These are phyloP conservation scores for Neopestalotiopsis clavispora DNA, from an alignment of 2,329 filamentous ascomycete species.

Conservation along the genomic window DNA sequence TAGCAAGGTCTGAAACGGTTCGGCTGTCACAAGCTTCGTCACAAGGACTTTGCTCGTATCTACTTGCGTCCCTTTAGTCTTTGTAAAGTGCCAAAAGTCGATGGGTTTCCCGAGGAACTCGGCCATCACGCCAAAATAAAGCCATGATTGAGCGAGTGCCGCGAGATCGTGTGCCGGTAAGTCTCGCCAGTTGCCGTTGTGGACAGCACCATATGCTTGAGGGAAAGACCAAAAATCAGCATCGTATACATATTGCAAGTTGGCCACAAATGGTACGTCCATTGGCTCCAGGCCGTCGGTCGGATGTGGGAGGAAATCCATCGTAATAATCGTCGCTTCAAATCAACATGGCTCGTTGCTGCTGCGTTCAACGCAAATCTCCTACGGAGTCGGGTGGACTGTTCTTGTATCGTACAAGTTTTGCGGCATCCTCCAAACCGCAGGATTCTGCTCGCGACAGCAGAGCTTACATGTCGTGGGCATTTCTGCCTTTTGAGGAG, in stretches of 20 bases:
- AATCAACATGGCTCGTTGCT: not conserved
- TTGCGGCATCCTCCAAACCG: not conserved
- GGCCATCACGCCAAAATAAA: not conserved
- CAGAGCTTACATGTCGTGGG: not conserved
- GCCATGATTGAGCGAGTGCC: not conserved
- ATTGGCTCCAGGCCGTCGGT: not conserved
- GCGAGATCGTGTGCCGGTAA: not conserved
- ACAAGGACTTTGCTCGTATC: not conserved
- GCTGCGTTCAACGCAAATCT: not conserved
- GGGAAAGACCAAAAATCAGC: not conserved
- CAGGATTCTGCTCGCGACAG: not conserved
- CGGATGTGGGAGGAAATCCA: not conserved
- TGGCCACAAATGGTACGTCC: not conserved
- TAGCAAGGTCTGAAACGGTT: not conserved
- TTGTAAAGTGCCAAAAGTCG: not conserved
- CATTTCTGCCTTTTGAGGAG: not conserved
- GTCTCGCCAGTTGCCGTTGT: not conserved
- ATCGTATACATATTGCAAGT: not conserved
- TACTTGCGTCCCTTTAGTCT: not conserved
- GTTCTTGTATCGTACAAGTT: not conserved
- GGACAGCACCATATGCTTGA: not conserved
- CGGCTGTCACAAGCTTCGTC: not conserved
- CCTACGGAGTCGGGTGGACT: not conserved
- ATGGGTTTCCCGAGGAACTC: not conserved
- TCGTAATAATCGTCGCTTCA: not conserved